Evolutionary conservation across 345 rosid species (phyloP).

Genomic region (Clarkia xantiana): DNA sequence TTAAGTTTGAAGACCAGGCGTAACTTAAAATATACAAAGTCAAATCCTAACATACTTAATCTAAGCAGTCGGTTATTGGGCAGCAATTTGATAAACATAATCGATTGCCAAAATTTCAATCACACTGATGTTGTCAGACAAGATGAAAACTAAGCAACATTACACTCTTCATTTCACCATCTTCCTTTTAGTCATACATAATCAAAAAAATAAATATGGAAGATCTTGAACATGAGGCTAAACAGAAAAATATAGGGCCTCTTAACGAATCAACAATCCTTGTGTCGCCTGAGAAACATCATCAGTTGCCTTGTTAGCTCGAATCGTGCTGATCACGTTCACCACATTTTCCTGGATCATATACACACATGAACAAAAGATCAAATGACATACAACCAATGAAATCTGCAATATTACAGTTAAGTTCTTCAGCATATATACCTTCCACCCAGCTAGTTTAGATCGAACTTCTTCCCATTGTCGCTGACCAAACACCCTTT

Average conservation of each 20-base stretch:
- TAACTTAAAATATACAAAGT: too few species aligned
- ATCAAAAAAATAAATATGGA: too few species aligned
- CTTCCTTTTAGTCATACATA: too few species aligned
- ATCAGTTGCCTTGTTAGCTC: conserved; percentile 72
- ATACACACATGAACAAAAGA: neutral
- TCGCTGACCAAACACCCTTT: conserved; percentile 53
- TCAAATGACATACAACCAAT: neutral
- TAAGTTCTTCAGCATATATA: conserved; percentile 11
- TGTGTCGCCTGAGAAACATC: conserved; percentile 63
- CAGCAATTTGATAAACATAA: too few species aligned
- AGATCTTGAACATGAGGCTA: neutral
- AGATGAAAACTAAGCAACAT: too few species aligned
- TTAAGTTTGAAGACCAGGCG: too few species aligned
- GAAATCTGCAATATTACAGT: neutral
- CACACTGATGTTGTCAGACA: too few species aligned
- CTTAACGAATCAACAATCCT: conserved; percentile 46
- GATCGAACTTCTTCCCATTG: conserved; percentile 60
- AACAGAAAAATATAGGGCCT: neutral
- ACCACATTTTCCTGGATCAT: conserved; percentile 62
- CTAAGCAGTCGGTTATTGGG: too few species aligned
- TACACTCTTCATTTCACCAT: too few species aligned
- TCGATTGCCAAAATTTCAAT: too few species aligned
- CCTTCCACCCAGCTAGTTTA: conserved; percentile 75
- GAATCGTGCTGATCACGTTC: conserved; percentile 61
- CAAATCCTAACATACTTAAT: too few species aligned